phyloP scores from a whole-genome alignment of 2,329 filamentous ascomycete genomes.

The Salinomyces thailandicus region DNA sequence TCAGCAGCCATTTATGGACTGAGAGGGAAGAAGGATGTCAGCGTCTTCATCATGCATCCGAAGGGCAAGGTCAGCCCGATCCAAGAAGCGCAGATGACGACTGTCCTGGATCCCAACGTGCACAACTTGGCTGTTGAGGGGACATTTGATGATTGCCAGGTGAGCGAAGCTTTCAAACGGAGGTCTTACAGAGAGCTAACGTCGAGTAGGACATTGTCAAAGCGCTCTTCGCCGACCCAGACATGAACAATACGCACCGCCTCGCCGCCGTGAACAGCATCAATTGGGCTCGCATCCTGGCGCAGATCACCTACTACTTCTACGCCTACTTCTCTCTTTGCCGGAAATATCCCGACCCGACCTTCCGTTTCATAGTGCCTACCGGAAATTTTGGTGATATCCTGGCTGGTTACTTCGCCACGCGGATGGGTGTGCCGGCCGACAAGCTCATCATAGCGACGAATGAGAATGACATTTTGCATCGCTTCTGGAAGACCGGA shows the following conservation, averaged over 20 bases:
- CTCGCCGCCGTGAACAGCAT: conserved; percentile 94
- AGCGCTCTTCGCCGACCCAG: conserved; percentile 74
- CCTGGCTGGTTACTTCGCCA: conserved; percentile 84
- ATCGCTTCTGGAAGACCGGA: conserved; percentile 88
- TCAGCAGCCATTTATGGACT: conserved; percentile 94
- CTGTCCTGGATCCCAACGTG: conserved; percentile 78
- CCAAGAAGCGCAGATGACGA: conserved; percentile 96
- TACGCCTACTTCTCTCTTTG: conserved; percentile 79
- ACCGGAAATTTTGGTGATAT: conserved; percentile 97
- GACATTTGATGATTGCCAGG: conserved; percentile 93
- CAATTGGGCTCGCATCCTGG: conserved; percentile 90
- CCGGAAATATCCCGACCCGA: conserved; percentile 50
- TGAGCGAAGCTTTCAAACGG: conserved; percentile 23
- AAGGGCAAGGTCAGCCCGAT: conserved; percentile 84
- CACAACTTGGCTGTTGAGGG: conserved; percentile 84
- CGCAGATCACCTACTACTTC: conserved; percentile 97
- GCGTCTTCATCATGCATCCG: conserved; percentile 88
- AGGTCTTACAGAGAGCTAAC: background rate
- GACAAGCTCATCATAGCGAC: conserved; percentile 88
- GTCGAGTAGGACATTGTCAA: conserved; percentile 73
- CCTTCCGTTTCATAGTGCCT: conserved; percentile 77
- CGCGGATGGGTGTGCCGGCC: conserved; percentile 75
- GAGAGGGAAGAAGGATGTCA: conserved; percentile 91
- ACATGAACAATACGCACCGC: conserved; percentile 71
- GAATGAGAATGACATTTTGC: conserved; percentile 94